Conservation (phyloP, 2,329 filamentous ascomycete species). For the Dothistroma pini region DNA sequence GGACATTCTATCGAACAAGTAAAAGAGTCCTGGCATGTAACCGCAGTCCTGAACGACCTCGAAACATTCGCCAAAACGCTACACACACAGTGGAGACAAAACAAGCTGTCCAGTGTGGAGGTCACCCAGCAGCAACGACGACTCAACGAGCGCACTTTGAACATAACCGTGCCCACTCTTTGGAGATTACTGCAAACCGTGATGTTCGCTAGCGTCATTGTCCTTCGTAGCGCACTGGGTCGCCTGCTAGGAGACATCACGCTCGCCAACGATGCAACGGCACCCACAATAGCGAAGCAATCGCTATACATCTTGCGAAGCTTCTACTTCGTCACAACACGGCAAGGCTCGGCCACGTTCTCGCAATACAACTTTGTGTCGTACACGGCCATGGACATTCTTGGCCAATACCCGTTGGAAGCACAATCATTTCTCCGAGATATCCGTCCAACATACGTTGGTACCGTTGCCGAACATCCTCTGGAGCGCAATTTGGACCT, state of each 20-base stretch:
- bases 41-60: conserved; percentile 60
- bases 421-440: conserved; percentile 64
- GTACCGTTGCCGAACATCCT: conserved; percentile 58
- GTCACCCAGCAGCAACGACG: conserved; percentile 60
- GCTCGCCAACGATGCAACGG: conserved; percentile 55
- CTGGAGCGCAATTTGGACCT: conserved; percentile 73
- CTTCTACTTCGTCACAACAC: conserved; percentile 75
- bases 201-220: conserved; percentile 70
- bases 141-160: conserved; percentile 62
- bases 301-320: conserved; percentile 71
- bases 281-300: conserved; percentile 65
- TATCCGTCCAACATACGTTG: conserved; percentile 55
- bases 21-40: conserved; percentile 47
- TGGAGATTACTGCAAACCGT: conserved; percentile 73
- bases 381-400: conserved; percentile 74
- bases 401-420: conserved; percentile 65
- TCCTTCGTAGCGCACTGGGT: conserved; percentile 69
- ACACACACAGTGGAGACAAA: conserved; percentile 68
- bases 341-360: conserved; percentile 68
- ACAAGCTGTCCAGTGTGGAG: conserved; percentile 70
- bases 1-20: conserved; percentile 61
- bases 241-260: conserved; percentile 57
- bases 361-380: conserved; percentile 83
- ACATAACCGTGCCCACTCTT: conserved; percentile 63
- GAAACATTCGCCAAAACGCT: conserved; percentile 64